These are phyloP conservation scores for Colletotrichum sp. DNA, from an alignment of 2,329 filamentous ascomycete species.

Conservation along the genomic window DNA sequence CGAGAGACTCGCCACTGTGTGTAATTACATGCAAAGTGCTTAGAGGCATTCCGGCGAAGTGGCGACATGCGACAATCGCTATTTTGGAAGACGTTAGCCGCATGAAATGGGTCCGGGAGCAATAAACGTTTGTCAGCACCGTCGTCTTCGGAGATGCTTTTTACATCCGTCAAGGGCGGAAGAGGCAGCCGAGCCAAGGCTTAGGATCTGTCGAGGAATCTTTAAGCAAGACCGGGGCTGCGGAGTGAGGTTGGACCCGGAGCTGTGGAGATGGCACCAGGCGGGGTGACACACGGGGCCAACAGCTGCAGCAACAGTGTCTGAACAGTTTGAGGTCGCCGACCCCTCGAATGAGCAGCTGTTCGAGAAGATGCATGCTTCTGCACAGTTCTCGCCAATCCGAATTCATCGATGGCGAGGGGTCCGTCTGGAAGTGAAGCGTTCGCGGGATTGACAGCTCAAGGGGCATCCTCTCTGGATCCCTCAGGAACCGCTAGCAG, in stretches of 20 bases:
- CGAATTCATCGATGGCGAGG: background rate
- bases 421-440: background rate
- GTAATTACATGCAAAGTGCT: background rate
- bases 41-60: background rate
- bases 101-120: background rate
- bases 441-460: background rate
- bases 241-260: background rate
- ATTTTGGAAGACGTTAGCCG: background rate
- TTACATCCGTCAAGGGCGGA: background rate
- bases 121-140: background rate
- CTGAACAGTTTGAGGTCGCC: background rate
- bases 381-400: background rate
- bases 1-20: background rate
- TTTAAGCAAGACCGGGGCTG: background rate
- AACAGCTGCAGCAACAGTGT: background rate
- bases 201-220: background rate
- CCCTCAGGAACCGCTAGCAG: background rate
- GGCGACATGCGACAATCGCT: background rate
- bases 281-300: background rate
- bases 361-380: background rate
- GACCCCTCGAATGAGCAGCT: background rate
- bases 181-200: slow-evolving; percentile 1
- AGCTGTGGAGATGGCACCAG: background rate
- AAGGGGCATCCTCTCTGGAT: background rate
- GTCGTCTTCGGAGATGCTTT: background rate